A percentile compares a stretch with the other conserved stretches of the same genome.
These are phyloP conservation scores for Prosopis cineraria DNA, from an alignment of 306 rosid genomes.

Conservation along the genomic window DNA sequence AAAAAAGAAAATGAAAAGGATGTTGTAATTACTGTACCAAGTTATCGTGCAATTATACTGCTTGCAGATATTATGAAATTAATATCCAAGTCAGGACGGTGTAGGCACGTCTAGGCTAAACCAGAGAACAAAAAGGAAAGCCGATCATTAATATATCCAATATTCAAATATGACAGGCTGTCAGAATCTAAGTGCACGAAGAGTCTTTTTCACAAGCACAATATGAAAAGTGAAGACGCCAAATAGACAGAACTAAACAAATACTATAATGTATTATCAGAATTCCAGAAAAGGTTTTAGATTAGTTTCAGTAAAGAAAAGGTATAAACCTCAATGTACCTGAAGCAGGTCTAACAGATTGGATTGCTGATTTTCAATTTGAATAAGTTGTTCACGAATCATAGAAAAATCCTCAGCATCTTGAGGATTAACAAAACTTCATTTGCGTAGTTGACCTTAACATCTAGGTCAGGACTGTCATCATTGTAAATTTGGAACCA, in stretches of 20 bases:
- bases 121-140: not conserved
- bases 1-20: constrained; percentile 26
- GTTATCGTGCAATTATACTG: constrained; percentile 23
- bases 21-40: not conserved
- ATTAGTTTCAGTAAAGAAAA: not conserved
- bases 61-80: not conserved
- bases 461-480: constrained; percentile 41
- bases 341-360: constrained; percentile 80
- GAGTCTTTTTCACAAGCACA: constrained; percentile 14
- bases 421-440: constrained; percentile 65
- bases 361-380: constrained; percentile 95
- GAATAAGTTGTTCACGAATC: constrained; percentile 89
- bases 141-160: not conserved
- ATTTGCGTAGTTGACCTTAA: constrained; percentile 36
- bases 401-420: constrained; percentile 77
- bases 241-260: constrained; percentile 21
- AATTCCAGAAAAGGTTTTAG: not conserved
- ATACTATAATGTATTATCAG: not conserved
- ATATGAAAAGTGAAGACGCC: not conserved
- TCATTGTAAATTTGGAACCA: constrained; percentile 71
- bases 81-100: constrained; percentile 6
- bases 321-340: constrained; percentile 51
- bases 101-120: not conserved
- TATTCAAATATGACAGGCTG: constrained; percentile 10
- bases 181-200: not conserved